A percentile compares a stretch with the other conserved stretches of the same genome.
phyloP scores from a whole-genome alignment of 192 early-diverging fungal species.

The Coemansia aciculifera region DNA sequence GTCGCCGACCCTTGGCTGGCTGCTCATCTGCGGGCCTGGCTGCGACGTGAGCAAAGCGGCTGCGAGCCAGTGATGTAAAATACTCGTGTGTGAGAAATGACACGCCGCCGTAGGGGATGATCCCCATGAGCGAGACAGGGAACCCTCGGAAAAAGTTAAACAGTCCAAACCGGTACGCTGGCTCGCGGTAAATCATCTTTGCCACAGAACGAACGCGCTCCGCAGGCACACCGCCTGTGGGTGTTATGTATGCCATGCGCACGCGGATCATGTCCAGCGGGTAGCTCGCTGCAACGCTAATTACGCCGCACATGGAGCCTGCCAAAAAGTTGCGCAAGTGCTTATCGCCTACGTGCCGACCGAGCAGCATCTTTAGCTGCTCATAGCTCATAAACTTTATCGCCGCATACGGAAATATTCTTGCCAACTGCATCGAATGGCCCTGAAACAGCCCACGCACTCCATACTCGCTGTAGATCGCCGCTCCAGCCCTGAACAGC shows the following conservation, averaged over 20 bases:
- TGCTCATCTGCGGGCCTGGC: constrained; percentile 19
- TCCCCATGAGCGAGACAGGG: constrained; percentile 83
- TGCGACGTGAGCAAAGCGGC: constrained; percentile 45
- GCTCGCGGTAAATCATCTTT: constrained; percentile 76
- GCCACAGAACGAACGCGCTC: constrained; percentile 60
- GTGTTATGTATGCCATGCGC: constrained; percentile 78
- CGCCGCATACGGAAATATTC: constrained; percentile 96
- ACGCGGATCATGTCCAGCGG: constrained; percentile 94
- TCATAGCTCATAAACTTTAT: constrained; percentile 98
- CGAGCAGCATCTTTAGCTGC: constrained; percentile 74
- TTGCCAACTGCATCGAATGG: constrained; percentile 86
- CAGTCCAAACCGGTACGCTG: constrained; percentile 52
- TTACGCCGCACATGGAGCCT: constrained; percentile 80
- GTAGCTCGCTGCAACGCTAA: constrained; percentile 87
- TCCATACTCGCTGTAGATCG: constrained; percentile 74
- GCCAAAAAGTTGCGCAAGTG: constrained; percentile 75
- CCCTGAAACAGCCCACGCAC: constrained; percentile 87
- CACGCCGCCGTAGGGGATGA: constrained; percentile 96
- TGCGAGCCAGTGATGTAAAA: constrained; percentile 63
- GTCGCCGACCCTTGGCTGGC: constrained; percentile 20
- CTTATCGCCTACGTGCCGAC: constrained; percentile 64
- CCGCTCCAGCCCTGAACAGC: constrained; percentile 73
- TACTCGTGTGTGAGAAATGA: constrained; percentile 90
- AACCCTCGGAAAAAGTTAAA: constrained; percentile 97
- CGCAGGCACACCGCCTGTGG: constrained; percentile 23